Percentiles rank a stretch among this genome's conserved stretches.
phyloP scores from a whole-genome alignment of 2,329 filamentous ascomycete genomes.

The Clonostachys chloroleuca region DNA sequence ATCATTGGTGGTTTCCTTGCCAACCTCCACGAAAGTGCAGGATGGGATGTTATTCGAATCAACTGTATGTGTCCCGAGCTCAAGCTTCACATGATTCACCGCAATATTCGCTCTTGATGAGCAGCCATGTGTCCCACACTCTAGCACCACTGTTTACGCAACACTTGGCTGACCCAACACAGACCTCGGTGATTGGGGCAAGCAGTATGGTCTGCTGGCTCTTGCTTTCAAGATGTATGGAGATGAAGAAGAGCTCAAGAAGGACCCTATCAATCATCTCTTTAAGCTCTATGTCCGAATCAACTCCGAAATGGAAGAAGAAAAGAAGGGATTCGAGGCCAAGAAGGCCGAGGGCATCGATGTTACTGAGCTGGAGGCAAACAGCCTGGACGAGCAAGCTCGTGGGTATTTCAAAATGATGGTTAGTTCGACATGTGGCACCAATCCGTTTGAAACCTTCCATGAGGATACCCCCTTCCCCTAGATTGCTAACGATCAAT shows the following conservation, averaged over 20 bases:
- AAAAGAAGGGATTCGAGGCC: slow-evolving; percentile 62
- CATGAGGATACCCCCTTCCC: not conserved
- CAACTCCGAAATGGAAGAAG: slow-evolving; percentile 60
- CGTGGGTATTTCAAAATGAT: slow-evolving; percentile 68
- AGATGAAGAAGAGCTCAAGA: slow-evolving; percentile 63
- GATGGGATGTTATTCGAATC: slow-evolving; percentile 70
- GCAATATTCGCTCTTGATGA: not conserved
- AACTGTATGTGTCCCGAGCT: slow-evolving; percentile 37
- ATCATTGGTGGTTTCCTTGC: slow-evolving; percentile 76
- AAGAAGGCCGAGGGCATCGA: slow-evolving; percentile 50
- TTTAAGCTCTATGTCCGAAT: slow-evolving; percentile 81
- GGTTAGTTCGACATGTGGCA: slow-evolving; percentile 14
- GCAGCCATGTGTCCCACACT: no score
- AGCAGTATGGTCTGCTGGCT: slow-evolving; percentile 70
- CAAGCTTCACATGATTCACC: not conserved
- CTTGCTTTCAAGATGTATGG: slow-evolving; percentile 74
- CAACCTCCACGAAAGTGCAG: slow-evolving; percentile 65
- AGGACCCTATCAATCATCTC: slow-evolving; percentile 77
- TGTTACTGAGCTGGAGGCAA: slow-evolving; percentile 39
- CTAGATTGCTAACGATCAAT: not conserved
- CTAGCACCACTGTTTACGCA: no score
- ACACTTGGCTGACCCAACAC: no score
- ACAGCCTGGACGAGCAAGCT: slow-evolving; percentile 68
- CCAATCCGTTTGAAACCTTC: not conserved
- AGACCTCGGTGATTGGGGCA: slow-evolving; percentile 78